phyloP scores from a whole-genome alignment of 441 rosid genomes.

The Monsonia emarginata region DNA sequence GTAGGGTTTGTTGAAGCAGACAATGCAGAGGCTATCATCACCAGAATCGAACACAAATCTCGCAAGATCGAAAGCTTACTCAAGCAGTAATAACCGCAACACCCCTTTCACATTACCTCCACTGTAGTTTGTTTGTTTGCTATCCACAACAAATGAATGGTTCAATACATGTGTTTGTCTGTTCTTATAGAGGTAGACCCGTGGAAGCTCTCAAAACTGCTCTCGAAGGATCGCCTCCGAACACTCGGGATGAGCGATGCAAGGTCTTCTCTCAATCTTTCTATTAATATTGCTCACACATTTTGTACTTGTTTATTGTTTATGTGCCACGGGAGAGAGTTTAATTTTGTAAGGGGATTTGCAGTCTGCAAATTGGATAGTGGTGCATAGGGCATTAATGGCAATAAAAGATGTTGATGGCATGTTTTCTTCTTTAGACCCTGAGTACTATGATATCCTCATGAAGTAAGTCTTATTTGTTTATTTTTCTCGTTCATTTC shows the following conservation, averaged over 20 bases:
- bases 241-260: constrained; percentile 75
- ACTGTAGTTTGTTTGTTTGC: background rate
- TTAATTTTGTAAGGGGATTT: background rate
- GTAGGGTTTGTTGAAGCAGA: constrained; percentile 57
- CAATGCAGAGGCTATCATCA: constrained; percentile 72
- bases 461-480: constrained; percentile 57
- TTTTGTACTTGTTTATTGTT: background rate
- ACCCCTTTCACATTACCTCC: background rate
- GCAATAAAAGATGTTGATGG: constrained; percentile 82
- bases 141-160: background rate
- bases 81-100: constrained; percentile 43
- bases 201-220: constrained; percentile 88
- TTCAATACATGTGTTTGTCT: background rate
- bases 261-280: constrained; percentile 35
- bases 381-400: constrained; percentile 80
- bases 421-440: constrained; percentile 62
- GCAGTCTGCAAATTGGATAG: constrained; percentile 86
- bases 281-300: background rate
- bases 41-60: constrained; percentile 77
- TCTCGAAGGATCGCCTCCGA: constrained; percentile 74
- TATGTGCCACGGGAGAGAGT: background rate
- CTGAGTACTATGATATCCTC: constrained; percentile 81
- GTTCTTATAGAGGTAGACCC: constrained; percentile 35
- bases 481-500: constrained; percentile 1
- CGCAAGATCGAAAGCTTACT: constrained; percentile 80